Percentiles rank a stretch among this genome's conserved stretches.
Conservation (phyloP, 352 stramenopile genomes). For the Vaucheria bursata region DNA sequence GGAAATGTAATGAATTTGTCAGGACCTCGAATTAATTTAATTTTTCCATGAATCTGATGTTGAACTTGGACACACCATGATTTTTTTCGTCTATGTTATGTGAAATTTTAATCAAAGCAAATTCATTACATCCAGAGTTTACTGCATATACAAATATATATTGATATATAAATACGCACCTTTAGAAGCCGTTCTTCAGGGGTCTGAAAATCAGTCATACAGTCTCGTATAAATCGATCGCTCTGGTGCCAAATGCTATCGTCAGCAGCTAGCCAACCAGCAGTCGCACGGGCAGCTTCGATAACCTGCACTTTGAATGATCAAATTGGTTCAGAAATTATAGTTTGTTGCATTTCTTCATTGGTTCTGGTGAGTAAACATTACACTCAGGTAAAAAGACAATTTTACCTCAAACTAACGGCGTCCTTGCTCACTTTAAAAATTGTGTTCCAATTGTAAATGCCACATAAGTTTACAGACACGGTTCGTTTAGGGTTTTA, state of each 20-base stretch:
- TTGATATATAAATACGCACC: constrained; percentile 10
- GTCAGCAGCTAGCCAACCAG: not conserved
- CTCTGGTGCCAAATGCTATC: constrained; percentile 6
- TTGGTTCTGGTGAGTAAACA: not conserved
- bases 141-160: too few relatives aligned
- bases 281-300: not conserved
- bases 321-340: not conserved
- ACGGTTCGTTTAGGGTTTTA: not conserved
- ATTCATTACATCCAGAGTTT: too few relatives aligned
- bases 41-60: too few relatives aligned
- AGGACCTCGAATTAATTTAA: too few relatives aligned
- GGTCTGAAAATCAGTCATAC: constrained; percentile 23
- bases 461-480: not conserved
- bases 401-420: not conserved
- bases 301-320: not conserved
- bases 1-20: too few relatives aligned
- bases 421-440: not conserved
- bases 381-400: not conserved
- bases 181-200: constrained; percentile 11
- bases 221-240: constrained; percentile 43
- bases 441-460: not conserved
- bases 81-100: too few relatives aligned
- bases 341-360: not conserved
- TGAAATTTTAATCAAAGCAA: too few relatives aligned
- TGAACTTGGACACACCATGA: too few relatives aligned